Conservation (phyloP, 768 basidiomycete species). For the Boletus tylopilopsis region DNA sequence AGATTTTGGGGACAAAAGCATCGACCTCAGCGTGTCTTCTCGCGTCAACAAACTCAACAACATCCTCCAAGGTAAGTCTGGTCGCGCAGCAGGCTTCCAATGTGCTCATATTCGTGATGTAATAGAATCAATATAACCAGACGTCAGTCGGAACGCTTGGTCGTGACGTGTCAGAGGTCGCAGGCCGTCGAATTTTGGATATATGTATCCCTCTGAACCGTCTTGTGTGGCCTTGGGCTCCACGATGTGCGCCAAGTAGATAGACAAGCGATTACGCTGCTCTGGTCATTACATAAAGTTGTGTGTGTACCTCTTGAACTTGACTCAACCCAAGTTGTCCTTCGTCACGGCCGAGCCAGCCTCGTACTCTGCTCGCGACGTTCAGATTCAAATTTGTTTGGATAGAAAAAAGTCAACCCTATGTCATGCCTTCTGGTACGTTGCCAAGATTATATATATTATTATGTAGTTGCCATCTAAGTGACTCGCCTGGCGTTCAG, state of each 20-base stretch:
- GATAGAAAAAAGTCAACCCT: background rate
- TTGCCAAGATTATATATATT: background rate
- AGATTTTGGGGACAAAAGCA: conserved; percentile 97
- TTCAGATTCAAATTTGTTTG: too few species aligned
- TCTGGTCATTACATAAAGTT: background rate
- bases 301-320: too few species aligned
- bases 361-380: too few species aligned
- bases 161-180: background rate
- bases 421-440: conserved; percentile 19
- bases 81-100: background rate
- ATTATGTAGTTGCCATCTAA: background rate
- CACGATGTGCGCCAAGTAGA: too few species aligned
- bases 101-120: conserved; percentile 11
- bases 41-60: conserved; percentile 95
- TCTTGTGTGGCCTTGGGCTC: too few species aligned
- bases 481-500: conserved; percentile 7
- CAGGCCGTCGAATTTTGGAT: background rate
- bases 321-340: too few species aligned
- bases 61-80: conserved; percentile 69
- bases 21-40: conserved; percentile 92
- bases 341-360: too few species aligned
- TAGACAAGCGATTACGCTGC: too few species aligned
- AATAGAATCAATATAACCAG: conserved; percentile 25
- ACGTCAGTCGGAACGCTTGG: background rate
- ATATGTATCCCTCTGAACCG: conserved; percentile 1